These are phyloP conservation scores for Boletus rex-veris DNA, from an alignment of 768 basidiomycete species.

Conservation along the genomic window DNA sequence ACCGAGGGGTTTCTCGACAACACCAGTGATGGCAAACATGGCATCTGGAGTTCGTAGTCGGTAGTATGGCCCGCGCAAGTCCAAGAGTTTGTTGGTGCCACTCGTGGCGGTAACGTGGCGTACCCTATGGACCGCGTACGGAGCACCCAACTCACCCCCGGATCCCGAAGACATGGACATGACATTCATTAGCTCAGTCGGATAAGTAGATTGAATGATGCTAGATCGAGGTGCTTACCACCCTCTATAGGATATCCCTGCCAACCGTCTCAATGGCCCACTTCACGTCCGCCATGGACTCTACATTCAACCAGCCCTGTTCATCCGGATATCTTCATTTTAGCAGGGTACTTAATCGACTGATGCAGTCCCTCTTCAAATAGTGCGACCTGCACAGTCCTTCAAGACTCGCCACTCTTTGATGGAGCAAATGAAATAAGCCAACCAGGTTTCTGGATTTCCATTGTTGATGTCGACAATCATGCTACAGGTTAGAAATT, in stretches of 20 bases:
- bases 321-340: neutral
- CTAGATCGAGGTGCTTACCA: neutral
- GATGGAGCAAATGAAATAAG: neutral
- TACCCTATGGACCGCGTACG: neutral
- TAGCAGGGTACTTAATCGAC: no score
- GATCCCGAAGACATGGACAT: neutral
- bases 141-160: neutral
- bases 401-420: neutral
- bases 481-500: neutral
- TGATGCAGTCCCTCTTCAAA: no score
- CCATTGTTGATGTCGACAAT: neutral
- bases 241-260: neutral
- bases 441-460: neutral
- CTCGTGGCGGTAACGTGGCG: conserved; percentile 12
- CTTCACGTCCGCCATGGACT: neutral
- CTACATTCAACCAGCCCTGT: neutral
- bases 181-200: neutral
- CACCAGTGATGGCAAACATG: no score
- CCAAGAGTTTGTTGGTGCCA: neutral
- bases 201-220: neutral
- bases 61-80: conserved; percentile 52
- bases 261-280: neutral
- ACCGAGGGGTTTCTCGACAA: conserved; percentile 6
- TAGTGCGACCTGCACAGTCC: no score
- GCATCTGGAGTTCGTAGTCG: conserved; percentile 42